phyloP scores from a whole-genome alignment of 306 rosid genomes.

The Medicago truncatula region MtrunA17r5.0-ANR NC_053043.1:46149001-46149500 shows the following conservation, averaged over 20 bases:
- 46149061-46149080: slow-evolving; percentile 51
- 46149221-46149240: neutral
- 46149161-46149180: slow-evolving; percentile 47
- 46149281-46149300: no score
- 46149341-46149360: no score
- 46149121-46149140: slow-evolving; percentile 56
- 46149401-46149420: no score
- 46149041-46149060: slow-evolving; percentile 33
- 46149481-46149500: no score
- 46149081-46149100: slow-evolving; percentile 89
- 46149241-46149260: neutral
- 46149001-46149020: slow-evolving; percentile 6
- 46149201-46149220: slow-evolving; percentile 44
- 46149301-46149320: no score
- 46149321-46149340: no score
- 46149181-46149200: slow-evolving; percentile 44
- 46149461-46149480: no score
- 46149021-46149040: slow-evolving; percentile 38
- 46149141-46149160: slow-evolving; percentile 53
- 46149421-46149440: no score
- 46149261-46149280: no score
- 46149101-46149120: slow-evolving; percentile 53
- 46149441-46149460: no score
- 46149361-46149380: no score
- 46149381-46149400: no score